Percentiles rank a stretch among this genome's conserved stretches.
Conservation (phyloP, 140 eudicot species). For the Senecio squalidus region DNA sequence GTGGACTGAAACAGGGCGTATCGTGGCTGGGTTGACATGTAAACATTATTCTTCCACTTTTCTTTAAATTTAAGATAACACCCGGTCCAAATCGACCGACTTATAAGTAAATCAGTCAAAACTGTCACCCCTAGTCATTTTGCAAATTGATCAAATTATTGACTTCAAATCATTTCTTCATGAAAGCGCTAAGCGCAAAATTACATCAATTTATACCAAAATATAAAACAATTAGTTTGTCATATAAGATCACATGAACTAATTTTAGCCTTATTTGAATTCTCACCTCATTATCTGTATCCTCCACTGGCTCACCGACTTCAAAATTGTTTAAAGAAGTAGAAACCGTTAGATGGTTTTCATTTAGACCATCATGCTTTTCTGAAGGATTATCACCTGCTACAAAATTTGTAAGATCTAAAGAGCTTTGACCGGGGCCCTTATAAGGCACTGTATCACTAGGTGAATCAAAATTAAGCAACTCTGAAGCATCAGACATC, state of each 20-base stretch:
- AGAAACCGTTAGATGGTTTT: conserved; percentile 19
- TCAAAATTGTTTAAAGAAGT: conserved; percentile 32
- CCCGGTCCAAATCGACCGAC: too few species aligned
- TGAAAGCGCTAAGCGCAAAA: not conserved
- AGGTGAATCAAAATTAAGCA: conserved; percentile 65
- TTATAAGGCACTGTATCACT: conserved; percentile 31
- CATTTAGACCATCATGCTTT: conserved; percentile 33
- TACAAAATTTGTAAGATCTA: conserved; percentile 28
- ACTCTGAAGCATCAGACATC: conserved; percentile 52
- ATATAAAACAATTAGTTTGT: not conserved
- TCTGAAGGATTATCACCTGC: conserved; percentile 30
- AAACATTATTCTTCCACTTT: not conserved
- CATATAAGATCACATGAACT: not conserved
- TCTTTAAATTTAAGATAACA: too few species aligned
- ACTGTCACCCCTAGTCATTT: not conserved
- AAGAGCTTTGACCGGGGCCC: conserved; percentile 19
- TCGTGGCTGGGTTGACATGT: not conserved
- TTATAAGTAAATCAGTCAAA: too few species aligned
- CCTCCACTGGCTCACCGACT: conserved; percentile 37
- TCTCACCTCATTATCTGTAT: conserved; percentile 80
- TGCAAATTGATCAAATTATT: not conserved
- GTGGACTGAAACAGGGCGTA: not conserved
- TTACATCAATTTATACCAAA: not conserved
- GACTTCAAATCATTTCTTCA: not conserved
- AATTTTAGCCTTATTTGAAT: not conserved